These are phyloP conservation scores for Allomyces macrogynus DNA, from an alignment of 192 early-diverging fungal species.

Conservation along the genomic window DNA sequence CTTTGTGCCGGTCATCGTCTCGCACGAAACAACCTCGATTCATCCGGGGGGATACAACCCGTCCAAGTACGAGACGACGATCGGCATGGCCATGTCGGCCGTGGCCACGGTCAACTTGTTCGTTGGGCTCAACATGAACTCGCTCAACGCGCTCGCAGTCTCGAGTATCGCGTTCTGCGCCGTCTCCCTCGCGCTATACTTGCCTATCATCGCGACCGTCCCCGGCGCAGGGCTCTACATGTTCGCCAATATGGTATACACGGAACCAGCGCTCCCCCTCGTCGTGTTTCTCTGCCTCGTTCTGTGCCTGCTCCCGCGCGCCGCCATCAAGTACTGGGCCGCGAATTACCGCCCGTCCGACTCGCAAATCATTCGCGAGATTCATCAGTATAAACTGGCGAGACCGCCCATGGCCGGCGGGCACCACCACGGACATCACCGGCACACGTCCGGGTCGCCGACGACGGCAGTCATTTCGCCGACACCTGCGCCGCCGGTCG, in stretches of 20 bases:
- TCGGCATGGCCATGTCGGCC: conserved; percentile 46
- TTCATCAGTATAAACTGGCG: conserved; percentile 10
- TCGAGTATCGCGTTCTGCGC: conserved; percentile 24
- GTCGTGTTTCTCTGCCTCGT: conserved; percentile 30
- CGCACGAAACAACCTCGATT: conserved; percentile 4
- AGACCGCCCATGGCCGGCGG: too few species aligned
- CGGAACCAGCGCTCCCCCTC: conserved; percentile 47
- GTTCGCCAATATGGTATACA: conserved; percentile 34
- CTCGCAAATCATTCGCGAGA: conserved; percentile 40
- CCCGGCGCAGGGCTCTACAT: conserved; percentile 26
- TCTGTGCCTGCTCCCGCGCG: conserved; percentile 53
- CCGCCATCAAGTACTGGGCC: conserved; percentile 39
- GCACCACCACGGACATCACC: too few species aligned
- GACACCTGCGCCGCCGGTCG: neutral
- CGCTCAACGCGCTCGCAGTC: conserved; percentile 52
- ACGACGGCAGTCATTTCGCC: too few species aligned
- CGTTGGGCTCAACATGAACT: conserved; percentile 47
- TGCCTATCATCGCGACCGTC: conserved; percentile 37
- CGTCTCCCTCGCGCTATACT: conserved; percentile 34
- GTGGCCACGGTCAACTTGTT: conserved; percentile 60
- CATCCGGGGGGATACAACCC: conserved; percentile 7
- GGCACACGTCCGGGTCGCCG: too few species aligned
- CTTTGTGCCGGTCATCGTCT: conserved; percentile 35
- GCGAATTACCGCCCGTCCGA: conserved; percentile 44
- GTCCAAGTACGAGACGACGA: conserved; percentile 42